Base-by-base conservation (phyloP, 2,329 filamentous ascomycete species). In the Lasiodiplodia sp. region DNA sequence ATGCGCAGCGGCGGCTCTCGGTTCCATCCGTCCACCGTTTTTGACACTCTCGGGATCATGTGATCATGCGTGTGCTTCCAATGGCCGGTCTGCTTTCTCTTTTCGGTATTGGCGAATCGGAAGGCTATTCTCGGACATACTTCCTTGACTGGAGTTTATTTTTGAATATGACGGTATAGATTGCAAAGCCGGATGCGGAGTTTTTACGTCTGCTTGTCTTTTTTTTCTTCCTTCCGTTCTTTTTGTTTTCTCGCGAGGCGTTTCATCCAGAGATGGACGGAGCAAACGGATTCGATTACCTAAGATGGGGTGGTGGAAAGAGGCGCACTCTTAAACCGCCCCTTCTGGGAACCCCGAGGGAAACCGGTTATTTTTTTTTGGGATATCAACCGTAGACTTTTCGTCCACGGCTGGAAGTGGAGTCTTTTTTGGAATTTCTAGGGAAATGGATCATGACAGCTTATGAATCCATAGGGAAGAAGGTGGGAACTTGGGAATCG, bases 161-260 rank as follows among this genome's bases (percentile, higher is more conserved):
- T 18, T 28, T 64, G 28, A 31, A 37, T 34, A 64, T 64, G 40
- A 23, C 23, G 16, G 37, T 47, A 52, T 64, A 64, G 60, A 64
- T 51, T 64, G 60, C 60, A 64, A 47, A 38, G 31, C 38, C n/a
- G 60, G 34, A 34, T 44, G 60, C 60, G 44, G 58, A 51, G 60
- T 38, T 64, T 31, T 37, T 49, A 18, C 38, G 40, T 62, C 57
- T 18, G 21, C 23, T 10, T 31, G n/a, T 11, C 12, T n/a, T 34
- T 11, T 12, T 44, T 23, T 25, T 16, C 10, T 52, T 44, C 4
- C 23, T 16, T 47, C 10, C 11, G 18, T 44, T 11, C 1, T 28
- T 60, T 47, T 28, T 47, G 10, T 53, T 28, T 28, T 28, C 18
- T 31, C 28, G n/a, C 40, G 11, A 23, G 58, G 58, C 60, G 60